phyloP scores from a whole-genome alignment of 805 yeast species.

The Priceomyces castillae region DNA sequence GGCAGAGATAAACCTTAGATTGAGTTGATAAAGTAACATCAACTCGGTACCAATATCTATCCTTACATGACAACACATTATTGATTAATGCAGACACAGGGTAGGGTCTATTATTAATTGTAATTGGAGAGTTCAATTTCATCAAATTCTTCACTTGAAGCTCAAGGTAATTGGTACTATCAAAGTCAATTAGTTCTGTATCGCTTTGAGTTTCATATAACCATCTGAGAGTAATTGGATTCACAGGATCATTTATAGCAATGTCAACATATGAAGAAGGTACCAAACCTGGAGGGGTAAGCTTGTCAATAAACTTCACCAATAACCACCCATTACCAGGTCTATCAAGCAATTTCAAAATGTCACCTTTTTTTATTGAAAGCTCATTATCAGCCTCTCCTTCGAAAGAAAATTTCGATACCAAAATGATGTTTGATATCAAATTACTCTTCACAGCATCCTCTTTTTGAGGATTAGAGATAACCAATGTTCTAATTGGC shows the following conservation, averaged over 20 bases:
- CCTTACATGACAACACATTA: slow-evolving; percentile 24
- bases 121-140: slow-evolving; percentile 15
- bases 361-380: slow-evolving; percentile 47
- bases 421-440: slow-evolving; percentile 37
- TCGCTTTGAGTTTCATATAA: slow-evolving; percentile 17
- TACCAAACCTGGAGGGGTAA: slow-evolving; percentile 47
- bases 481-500: slow-evolving; percentile 3
- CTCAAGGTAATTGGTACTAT: slow-evolving; percentile 26
- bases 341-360: slow-evolving; percentile 47
- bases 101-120: slow-evolving; percentile 29
- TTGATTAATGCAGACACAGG: slow-evolving; percentile 32
- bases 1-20: slow-evolving; percentile 22
- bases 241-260: slow-evolving; percentile 38
- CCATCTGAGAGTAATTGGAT: slow-evolving; percentile 40
- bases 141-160: slow-evolving; percentile 23
- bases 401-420: slow-evolving; percentile 44
- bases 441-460: slow-evolving; percentile 13
- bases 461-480: slow-evolving; percentile 3
- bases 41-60: slow-evolving; percentile 35
- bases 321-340: slow-evolving; percentile 54
- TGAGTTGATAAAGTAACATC: slow-evolving; percentile 20
- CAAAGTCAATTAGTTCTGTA: slow-evolving; percentile 7
- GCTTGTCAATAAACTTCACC: slow-evolving; percentile 51
- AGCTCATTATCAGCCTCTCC: slow-evolving; percentile 47
- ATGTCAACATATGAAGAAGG: slow-evolving; percentile 51